These are phyloP conservation scores for Comarum palustre DNA, from an alignment of 306 rosid genomes.

Conservation along the genomic window DNA sequence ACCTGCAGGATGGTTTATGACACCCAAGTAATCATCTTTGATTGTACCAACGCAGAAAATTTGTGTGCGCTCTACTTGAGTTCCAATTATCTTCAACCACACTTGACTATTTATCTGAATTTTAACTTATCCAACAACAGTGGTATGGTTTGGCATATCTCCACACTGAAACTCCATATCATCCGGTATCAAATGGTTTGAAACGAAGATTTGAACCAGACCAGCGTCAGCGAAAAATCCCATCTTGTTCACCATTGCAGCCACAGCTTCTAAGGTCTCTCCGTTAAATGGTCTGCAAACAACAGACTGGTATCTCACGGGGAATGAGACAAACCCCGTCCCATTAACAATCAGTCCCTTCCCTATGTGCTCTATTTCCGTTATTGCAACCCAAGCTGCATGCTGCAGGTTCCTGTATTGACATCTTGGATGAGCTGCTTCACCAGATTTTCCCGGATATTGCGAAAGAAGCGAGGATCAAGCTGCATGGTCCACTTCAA, in stretches of 20 bases:
- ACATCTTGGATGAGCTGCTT: too few species aligned
- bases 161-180: conserved; percentile 97
- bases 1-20: conserved; percentile 78
- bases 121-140: conserved; percentile 93
- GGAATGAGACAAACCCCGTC: conserved; percentile 88
- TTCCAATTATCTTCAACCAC: conserved; percentile 85
- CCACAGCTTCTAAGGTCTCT: conserved; percentile 93
- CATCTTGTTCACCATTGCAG: conserved; percentile 96
- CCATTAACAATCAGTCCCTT: conserved; percentile 86
- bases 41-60: conserved; percentile 95
- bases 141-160: conserved; percentile 88
- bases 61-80: conserved; percentile 89
- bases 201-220: conserved; percentile 92
- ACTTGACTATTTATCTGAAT: conserved; percentile 95
- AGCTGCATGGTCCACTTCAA: too few species aligned
- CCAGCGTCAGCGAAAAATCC: conserved; percentile 98
- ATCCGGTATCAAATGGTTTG: conserved; percentile 93
- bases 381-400: conserved; percentile 88
- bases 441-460: too few species aligned
- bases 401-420: conserved; percentile 79
- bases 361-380: conserved; percentile 75
- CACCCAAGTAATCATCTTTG: conserved; percentile 96
- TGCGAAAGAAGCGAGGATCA: too few species aligned
- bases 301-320: conserved; percentile 91
- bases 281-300: conserved; percentile 93